These are phyloP conservation scores for Ambrosiella xylebori DNA, from an alignment of 2,329 filamentous ascomycete genomes.

Conservation along the genomic window DNA sequence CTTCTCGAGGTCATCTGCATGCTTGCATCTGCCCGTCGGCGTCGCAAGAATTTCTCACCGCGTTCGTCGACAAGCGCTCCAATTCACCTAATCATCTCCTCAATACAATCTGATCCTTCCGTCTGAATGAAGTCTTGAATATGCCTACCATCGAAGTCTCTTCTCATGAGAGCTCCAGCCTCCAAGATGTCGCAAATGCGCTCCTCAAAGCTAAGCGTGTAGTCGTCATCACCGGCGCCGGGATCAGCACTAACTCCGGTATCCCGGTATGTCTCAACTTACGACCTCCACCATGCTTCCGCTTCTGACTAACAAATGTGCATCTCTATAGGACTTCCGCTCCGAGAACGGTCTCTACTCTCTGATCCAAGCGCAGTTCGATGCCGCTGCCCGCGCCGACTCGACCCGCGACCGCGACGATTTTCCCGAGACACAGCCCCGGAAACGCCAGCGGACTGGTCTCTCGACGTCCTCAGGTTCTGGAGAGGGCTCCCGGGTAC, in stretches of 20 bases:
- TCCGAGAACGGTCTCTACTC: conserved; percentile 58
- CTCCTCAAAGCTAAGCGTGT: conserved; percentile 49
- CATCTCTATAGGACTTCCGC: conserved; percentile 43
- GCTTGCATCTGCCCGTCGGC: no score
- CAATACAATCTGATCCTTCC: neutral
- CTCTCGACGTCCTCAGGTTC: neutral
- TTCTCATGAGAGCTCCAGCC: conserved; percentile 31
- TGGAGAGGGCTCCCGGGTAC: neutral
- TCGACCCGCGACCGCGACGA: conserved; percentile 10
- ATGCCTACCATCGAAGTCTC: conserved; percentile 44
- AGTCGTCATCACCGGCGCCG: conserved; percentile 55
- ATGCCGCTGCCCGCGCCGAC: conserved; percentile 27
- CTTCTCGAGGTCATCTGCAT: no score
- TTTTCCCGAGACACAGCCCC: conserved; percentile 9
- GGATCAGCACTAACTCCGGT: conserved; percentile 59
- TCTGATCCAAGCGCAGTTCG: conserved; percentile 50
- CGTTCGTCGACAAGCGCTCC: neutral
- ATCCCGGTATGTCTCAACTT: conserved; percentile 38
- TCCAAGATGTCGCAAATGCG: conserved; percentile 49
- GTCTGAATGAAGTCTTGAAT: conserved; percentile 15
- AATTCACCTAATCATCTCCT: neutral
- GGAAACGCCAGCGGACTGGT: conserved; percentile 14
- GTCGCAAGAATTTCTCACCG: no score
- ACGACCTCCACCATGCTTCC: neutral
- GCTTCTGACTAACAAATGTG: neutral